phyloP scores from a whole-genome alignment of 2,329 filamentous ascomycete genomes.

The Colletotrichum spaethianum region DNA sequence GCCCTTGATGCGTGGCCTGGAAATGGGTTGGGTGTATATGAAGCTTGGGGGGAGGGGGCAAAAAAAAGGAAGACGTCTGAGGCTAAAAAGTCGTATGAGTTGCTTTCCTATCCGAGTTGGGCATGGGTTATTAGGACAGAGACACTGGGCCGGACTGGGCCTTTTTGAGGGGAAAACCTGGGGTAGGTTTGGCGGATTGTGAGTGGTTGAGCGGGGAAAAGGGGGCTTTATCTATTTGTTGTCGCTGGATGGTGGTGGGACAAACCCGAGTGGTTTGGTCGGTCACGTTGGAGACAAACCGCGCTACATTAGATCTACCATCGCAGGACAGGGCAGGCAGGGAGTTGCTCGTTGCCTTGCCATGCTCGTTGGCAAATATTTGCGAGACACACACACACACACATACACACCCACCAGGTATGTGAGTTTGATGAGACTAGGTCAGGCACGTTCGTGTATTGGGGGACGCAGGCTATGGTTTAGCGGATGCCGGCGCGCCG shows the following conservation, averaged over 20 bases:
- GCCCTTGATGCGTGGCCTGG: background rate
- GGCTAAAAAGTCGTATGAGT: background rate
- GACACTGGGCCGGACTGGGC: background rate
- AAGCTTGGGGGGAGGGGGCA: background rate
- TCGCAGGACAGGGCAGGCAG: background rate
- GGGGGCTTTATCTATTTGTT: background rate
- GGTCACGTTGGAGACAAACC: background rate
- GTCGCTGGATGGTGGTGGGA: constrained; percentile 2
- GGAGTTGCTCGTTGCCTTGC: background rate
- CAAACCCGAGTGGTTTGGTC: background rate
- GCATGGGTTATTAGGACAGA: background rate
- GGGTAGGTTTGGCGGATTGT: constrained; percentile 27
- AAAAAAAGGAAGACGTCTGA: background rate
- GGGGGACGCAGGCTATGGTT: background rate
- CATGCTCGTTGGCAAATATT: background rate
- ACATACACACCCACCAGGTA: background rate
- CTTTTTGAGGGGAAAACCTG: constrained; percentile 29
- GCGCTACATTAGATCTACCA: background rate
- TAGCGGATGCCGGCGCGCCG: background rate
- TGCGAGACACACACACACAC: constrained; percentile 6
- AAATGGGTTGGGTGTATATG: background rate
- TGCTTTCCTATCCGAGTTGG: constrained; percentile 1
- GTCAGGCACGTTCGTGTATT: constrained; percentile 1
- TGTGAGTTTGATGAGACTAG: constrained; percentile 2
- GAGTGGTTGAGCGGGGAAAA: constrained; percentile 9